Evolutionary conservation across 2,329 filamentous ascomycete species (phyloP).

Genomic region (Aureobasidium pullulans): DNA sequence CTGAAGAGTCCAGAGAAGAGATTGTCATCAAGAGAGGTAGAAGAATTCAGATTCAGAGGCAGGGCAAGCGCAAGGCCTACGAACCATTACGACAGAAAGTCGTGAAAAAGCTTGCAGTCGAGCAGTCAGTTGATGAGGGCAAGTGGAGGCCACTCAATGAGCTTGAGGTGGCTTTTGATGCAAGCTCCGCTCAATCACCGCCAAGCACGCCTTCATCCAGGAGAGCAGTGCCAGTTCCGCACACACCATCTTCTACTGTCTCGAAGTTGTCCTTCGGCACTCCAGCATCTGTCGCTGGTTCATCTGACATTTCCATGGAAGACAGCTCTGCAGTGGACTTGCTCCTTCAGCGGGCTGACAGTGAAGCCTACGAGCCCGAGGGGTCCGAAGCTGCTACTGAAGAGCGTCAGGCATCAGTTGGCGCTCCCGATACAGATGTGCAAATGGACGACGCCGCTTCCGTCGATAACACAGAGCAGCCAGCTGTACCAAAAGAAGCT

Average conservation of each 20-base stretch:
- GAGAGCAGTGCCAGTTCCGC: not conserved
- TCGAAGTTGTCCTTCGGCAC: not conserved
- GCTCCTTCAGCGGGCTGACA: not conserved
- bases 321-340: not conserved
- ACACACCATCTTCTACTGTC: not conserved
- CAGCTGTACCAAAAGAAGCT: not conserved
- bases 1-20: not conserved
- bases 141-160: constrained; percentile 3
- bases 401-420: not conserved
- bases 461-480: not conserved
- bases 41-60: constrained; percentile 7
- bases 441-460: not conserved
- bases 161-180: not conserved
- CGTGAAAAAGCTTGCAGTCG: constrained; percentile 6
- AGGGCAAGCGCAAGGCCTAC: constrained; percentile 6
- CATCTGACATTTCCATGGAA: not conserved
- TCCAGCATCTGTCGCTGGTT: not conserved
- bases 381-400: not conserved
- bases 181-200: not conserved
- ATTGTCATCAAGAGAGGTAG: constrained; percentile 7
- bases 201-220: not conserved
- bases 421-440: not conserved
- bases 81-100: constrained; percentile 5
- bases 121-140: not conserved
- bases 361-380: not conserved